Percentiles rank a stretch among this genome's conserved stretches.
These are phyloP conservation scores for Ciborinia camelliae DNA, from an alignment of 2,329 filamentous ascomycete species.

Conservation along the genomic window DNA sequence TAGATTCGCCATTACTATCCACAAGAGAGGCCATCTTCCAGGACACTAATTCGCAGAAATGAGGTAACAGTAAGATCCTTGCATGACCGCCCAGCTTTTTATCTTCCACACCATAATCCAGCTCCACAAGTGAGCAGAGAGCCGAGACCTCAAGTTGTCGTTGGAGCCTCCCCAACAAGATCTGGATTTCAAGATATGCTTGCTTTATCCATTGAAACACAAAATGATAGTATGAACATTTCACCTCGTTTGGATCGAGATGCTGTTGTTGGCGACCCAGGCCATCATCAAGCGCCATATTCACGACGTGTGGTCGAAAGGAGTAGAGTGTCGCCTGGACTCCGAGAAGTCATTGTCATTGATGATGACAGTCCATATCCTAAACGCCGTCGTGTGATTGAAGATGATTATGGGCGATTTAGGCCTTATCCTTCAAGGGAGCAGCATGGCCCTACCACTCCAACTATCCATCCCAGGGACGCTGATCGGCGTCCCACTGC, in stretches of 20 bases:
- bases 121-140: conserved; percentile 25
- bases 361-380: conserved; percentile 34
- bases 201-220: conserved; percentile 37
- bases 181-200: conserved; percentile 36
- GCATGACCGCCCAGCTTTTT: conserved; percentile 28
- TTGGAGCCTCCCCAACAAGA: conserved; percentile 31
- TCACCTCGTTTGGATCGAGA: conserved; percentile 27
- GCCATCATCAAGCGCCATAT: conserved; percentile 26
- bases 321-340: conserved; percentile 27
- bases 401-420: conserved; percentile 32
- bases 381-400: conserved; percentile 34
- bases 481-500: conserved; percentile 30
- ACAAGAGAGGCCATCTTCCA: conserved; percentile 23
- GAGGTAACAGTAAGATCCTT: conserved; percentile 33
- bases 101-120: conserved; percentile 24
- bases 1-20: conserved; percentile 21
- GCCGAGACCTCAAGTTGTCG: conserved; percentile 33
- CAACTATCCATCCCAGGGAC: conserved; percentile 18
- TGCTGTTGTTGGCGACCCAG: conserved; percentile 20
- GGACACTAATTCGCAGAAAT: conserved; percentile 24
- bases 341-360: conserved; percentile 34
- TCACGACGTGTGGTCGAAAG: conserved; percentile 26
- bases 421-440: conserved; percentile 31
- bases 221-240: conserved; percentile 28
- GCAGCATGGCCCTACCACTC: conserved; percentile 25